Percentiles rank a stretch among this genome's conserved stretches.
Evolutionary conservation across 495 filamentous ascomycete genomes (phyloP).

Genomic region (Podospora pseudopauciseta): DNA sequence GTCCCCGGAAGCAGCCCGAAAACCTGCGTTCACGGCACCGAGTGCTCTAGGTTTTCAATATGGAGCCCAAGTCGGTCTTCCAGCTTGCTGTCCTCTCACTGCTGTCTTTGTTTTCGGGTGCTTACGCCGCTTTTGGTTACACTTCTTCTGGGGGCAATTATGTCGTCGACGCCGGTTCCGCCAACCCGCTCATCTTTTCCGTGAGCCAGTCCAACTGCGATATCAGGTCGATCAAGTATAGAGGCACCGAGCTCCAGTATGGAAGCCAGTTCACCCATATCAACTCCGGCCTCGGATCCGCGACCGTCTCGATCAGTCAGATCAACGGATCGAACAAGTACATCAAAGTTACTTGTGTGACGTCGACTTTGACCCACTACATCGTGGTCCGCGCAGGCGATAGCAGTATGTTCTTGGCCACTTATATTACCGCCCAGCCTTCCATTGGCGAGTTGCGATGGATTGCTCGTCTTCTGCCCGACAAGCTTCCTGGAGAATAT

Average conservation of each 20-base stretch:
- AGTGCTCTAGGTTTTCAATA: conserved; percentile 16
- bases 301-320: conserved; percentile 52
- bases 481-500: conserved; percentile 53
- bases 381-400: conserved; percentile 58
- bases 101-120: conserved; percentile 36
- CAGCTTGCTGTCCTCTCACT: conserved; percentile 26
- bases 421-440: conserved; percentile 59
- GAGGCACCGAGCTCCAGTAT: conserved; percentile 57
- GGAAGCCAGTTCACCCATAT: conserved; percentile 52
- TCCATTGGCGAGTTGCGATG: conserved; percentile 60
- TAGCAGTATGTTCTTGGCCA: conserved; percentile 59
- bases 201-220: conserved; percentile 57
- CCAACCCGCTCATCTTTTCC: conserved; percentile 54
- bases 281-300: conserved; percentile 57
- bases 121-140: conserved; percentile 41
- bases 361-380: conserved; percentile 60
- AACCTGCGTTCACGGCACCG: background rate
- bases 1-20: background rate
- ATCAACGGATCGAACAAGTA: conserved; percentile 40
- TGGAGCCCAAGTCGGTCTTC: conserved; percentile 22
- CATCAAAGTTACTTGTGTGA: conserved; percentile 60
- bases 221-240: conserved; percentile 59
- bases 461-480: conserved; percentile 58
- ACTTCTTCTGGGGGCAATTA: conserved; percentile 43
- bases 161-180: conserved; percentile 52